Base-by-base conservation (phyloP, 176 grass and related monocot species). In the Typha latifolia region DNA sequence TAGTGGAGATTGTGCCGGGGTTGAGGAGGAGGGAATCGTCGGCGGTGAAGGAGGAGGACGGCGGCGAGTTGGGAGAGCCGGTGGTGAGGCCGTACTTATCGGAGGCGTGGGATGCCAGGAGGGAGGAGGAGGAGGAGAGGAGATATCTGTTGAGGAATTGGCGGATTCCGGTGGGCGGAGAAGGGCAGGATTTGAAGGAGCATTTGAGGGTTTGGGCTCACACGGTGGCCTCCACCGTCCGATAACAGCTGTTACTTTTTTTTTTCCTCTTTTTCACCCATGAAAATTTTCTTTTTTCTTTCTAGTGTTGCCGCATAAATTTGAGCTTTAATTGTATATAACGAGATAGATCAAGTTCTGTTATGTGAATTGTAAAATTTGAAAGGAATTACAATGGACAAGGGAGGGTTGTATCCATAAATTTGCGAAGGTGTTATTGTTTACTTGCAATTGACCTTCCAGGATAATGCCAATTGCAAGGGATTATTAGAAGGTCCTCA, bases 121-220 rank as follows among this genome's bases (percentile, higher is more conserved):
- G 81, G 34, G 81, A 78, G 27, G 83, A 87, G 72, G 79, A 83
- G 21, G 78, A 50, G 47, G 14, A 29, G 64, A 52, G 16, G 53
- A 22, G 0, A 59, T 59, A 22, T 59, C 8, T 82, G 79, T 62
- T 99, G 37, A 80, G 48, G 13, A 78, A 85, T 67, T 93, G 79
- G 83, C 74, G 63, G 22, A 74, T 99, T 59, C 78, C 84, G 18
- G 47, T 48, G 3, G 62, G 67, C 66, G 73, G 64, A 49, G 85
- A 64, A 47, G 79, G 78, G 21, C 14, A 26, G n/a, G 68, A 87
- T 23, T 52, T 93, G 13, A 99, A 99, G 81, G 83, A 90, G 75
- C 75, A 93, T 63, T 71, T 99, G 59, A 78, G 81, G 7, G 68
- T 81, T 15, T 99, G 94, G 94, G 89, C 94, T n/a, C 89, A 99